Evolutionary conservation across 257 asterid genomes (phyloP), one percentile per base, ranked within the genome.

Genomic region (Solanum medicagineum): DNA sequence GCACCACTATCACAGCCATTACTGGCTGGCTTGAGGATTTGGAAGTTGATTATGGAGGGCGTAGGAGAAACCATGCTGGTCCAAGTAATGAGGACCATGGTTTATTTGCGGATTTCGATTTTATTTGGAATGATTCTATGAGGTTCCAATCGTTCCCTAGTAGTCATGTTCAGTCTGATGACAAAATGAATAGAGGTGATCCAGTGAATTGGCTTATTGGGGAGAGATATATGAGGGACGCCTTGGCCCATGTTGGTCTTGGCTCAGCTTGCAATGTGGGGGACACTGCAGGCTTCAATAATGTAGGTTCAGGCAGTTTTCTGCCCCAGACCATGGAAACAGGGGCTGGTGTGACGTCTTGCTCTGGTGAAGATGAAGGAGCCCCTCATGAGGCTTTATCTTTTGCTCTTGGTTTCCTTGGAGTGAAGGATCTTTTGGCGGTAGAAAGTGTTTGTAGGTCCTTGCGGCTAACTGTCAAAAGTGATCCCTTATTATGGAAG

Each of bases 11-110:
- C 86, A 92, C 98, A 11, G 98, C 98, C 59, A 88, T 96, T 86
- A 91, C 93, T 4, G 93, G 95, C 66, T 94, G 94, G 97, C 94
- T 95, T 77, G 94, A 90, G 90, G 94, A 90, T 85, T 87, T 94
- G 91, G 94, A 91, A 74, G 88, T 87, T 80, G 93, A 89, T 70
- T 92, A 88, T 87, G 93, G 92, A 59, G 94, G 90, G 40, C 88
- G 81, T 60, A 82, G 85, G 86, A 84, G 87, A 63, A 88, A 85
- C 75, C 81, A 44, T 85, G 87, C 60, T 12, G 84, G 74, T 56
- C 53, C 81, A 47, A 81, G 86, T 84, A 90, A 87, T 47, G 93
- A 89, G n/a, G 90, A 87, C 83, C 90, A 89, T 81, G 90, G 86
- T 54, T 85, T 95, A 40, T 88, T 92, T 87, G 93, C 91, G 1